phyloP scores from a whole-genome alignment of 176 grass and related monocot species.

The maize (Zea mays) region DNA sequence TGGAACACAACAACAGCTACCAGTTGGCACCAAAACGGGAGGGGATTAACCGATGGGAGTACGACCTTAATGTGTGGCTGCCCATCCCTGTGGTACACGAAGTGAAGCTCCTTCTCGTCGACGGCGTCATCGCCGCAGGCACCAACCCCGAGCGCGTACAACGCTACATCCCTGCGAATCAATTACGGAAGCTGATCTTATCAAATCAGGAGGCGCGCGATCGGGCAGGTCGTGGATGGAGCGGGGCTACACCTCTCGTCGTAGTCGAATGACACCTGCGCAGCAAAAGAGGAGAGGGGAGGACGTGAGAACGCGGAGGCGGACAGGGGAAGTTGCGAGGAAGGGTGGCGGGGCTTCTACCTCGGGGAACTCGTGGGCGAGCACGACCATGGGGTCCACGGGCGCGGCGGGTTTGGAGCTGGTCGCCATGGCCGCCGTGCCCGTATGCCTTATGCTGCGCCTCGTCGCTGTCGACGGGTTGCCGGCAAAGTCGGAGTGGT shows the following conservation, averaged over 20 bases:
- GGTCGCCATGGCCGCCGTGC: conserved; percentile 37
- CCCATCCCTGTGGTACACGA: conserved; percentile 72
- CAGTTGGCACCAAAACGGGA: not conserved
- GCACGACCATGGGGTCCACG: conserved; percentile 59
- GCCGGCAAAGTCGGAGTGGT: not conserved
- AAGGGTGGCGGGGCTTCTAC: conserved; percentile 27
- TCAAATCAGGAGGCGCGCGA: not conserved
- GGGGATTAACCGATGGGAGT: conserved; percentile 1
- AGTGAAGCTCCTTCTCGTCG: conserved; percentile 83
- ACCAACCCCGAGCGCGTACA: conserved; percentile 85
- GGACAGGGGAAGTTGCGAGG: not conserved
- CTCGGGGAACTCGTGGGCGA: conserved; percentile 80
- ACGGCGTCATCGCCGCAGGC: conserved; percentile 78
- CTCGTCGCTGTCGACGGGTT: not conserved
- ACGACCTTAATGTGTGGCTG: conserved; percentile 76
- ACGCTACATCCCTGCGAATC: conserved; percentile 66
- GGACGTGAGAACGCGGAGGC: not conserved
- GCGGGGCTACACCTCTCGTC: conserved; percentile 57
- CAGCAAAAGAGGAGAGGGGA: not conserved
- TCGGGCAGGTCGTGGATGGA: not conserved
- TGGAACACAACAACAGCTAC: not conserved
- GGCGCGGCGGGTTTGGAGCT: conserved; percentile 21
- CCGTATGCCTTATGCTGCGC: not conserved
- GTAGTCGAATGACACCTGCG: conserved; percentile 69
- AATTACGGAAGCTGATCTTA: conserved; percentile 5